These are phyloP conservation scores for Suillus sp. DNA, from an alignment of 768 basidiomycete species.

Conservation along the genomic window DNA sequence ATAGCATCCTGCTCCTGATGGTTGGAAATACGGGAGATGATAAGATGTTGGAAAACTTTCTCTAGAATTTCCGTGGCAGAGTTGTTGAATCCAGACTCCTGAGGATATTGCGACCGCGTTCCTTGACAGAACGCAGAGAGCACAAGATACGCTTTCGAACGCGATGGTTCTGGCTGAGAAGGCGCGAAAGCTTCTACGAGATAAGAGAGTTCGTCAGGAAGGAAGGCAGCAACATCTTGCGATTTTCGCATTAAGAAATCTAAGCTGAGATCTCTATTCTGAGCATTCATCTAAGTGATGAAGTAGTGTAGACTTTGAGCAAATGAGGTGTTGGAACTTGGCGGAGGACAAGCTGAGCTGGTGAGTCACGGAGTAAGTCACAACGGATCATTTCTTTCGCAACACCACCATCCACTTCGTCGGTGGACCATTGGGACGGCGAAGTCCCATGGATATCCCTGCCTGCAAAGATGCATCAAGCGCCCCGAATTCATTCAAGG, in stretches of 20 bases:
- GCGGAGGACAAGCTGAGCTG: not conserved
- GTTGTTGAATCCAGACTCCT: constrained; percentile 38
- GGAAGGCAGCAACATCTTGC: constrained; percentile 37
- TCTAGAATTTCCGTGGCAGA: constrained; percentile 53
- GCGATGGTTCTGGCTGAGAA: constrained; percentile 42
- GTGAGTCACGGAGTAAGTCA: not conserved
- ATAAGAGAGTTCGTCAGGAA: constrained; percentile 57
- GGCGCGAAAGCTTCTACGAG: constrained; percentile 56
- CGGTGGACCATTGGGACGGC: not conserved
- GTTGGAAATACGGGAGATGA: constrained; percentile 55
- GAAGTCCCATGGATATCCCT: constrained; percentile 19
- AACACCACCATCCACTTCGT: constrained; percentile 1
- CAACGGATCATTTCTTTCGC: constrained; percentile 6
- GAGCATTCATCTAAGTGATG: constrained; percentile 1
- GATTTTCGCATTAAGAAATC: constrained; percentile 37
- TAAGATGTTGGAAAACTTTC: constrained; percentile 50
- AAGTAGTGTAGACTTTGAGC: not conserved
- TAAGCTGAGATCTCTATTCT: constrained; percentile 17
- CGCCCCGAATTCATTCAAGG: constrained; percentile 18
- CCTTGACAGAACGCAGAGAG: constrained; percentile 72
- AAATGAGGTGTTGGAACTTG: not conserved
- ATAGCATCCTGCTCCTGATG: constrained; percentile 51
- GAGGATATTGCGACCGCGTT: constrained; percentile 43
- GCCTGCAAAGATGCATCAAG: constrained; percentile 14
- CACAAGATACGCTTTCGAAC: constrained; percentile 70